Evolutionary conservation across 2,329 filamentous ascomycete genomes (phyloP), one percentile per base, ranked within the genome.

Genomic region (Epichloe typhina): DNA sequence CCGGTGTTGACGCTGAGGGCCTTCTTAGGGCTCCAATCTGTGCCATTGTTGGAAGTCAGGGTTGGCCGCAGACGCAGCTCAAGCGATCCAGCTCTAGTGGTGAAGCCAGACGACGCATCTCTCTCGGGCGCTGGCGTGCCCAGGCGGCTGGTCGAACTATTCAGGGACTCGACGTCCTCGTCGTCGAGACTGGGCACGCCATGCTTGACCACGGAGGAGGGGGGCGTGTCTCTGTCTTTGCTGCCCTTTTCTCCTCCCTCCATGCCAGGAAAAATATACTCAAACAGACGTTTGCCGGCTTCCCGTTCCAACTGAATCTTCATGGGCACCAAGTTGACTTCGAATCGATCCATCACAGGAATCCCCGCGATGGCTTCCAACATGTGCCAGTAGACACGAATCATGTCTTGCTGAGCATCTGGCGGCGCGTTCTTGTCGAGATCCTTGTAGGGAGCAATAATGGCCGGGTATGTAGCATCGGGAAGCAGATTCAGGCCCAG

Each of bases 291-390:
- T 69, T 94, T 91, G 43, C 90, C 91, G 46, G 95, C 83, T 59
- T 97, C 90, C 37, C 83, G 84, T 67, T 98, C 93, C 37, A 98
- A 74, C 64, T 98, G 93, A 21, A 98, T 83, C 66, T 89, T 94
- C 64, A 98, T 79, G 0, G 93, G 94, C 65, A 94, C 90, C 19
- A 98, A 72, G 50, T 90, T 88, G 50, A 98, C 87, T 66, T 97
- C 90, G 61, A 98, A 98, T 60, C 94, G 86, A 59, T 97, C 91
- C 74, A 98, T 88, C 35, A 98, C 90, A 0, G 91, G 88, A 54
- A 98, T 98, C 46, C 93, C 93, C 38, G 91, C 93, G 65, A 98
- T 96, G 7, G 93, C 90, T 69, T 98, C 93, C 4, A 98, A 76
- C 88, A 96, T 96, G 64, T 96, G 83, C 88, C 94, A 98, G 64